phyloP scores from a whole-genome alignment of 2,329 filamentous ascomycete genomes.

The Trichophaea hybrida region DNA sequence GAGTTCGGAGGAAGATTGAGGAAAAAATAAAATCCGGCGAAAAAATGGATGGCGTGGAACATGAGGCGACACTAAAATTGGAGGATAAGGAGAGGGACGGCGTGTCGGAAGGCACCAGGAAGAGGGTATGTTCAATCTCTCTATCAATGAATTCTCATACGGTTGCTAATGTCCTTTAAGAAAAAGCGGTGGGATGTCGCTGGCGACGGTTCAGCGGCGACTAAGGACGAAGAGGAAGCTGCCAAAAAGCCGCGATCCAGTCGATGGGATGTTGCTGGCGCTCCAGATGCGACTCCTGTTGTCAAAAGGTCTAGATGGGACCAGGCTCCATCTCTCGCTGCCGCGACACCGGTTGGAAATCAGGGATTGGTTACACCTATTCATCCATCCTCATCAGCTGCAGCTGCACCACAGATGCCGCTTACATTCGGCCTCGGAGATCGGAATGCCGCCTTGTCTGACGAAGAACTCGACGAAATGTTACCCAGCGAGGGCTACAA shows the following conservation, averaged over 20 bases:
- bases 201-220: slow-evolving; percentile 39
- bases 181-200: slow-evolving; percentile 91
- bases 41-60: slow-evolving; percentile 37
- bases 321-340: slow-evolving; percentile 54
- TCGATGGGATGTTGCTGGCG: slow-evolving; percentile 51
- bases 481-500: slow-evolving; percentile 88
- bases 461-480: slow-evolving; percentile 87
- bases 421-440: slow-evolving; percentile 71
- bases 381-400: slow-evolving; percentile 49
- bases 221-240: slow-evolving; percentile 41
- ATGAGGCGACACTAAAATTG: slow-evolving; percentile 59
- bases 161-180: slow-evolving; percentile 15
- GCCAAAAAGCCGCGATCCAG: slow-evolving; percentile 49
- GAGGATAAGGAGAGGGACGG: slow-evolving; percentile 44
- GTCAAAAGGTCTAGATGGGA: slow-evolving; percentile 71
- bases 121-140: slow-evolving; percentile 18
- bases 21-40: slow-evolving; percentile 51
- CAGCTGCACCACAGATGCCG: slow-evolving; percentile 39
- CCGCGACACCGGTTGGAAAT: slow-evolving; percentile 59
- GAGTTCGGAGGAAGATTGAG: slow-evolving; percentile 65
- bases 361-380: slow-evolving; percentile 64
- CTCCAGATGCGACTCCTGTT: slow-evolving; percentile 23
- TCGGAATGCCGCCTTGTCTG: slow-evolving; percentile 69
- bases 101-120: slow-evolving; percentile 42
- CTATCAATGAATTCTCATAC: background rate